phyloP scores from a whole-genome alignment of 1,139 yeast genomes.

The Geotrichum bryndzae region DNA sequence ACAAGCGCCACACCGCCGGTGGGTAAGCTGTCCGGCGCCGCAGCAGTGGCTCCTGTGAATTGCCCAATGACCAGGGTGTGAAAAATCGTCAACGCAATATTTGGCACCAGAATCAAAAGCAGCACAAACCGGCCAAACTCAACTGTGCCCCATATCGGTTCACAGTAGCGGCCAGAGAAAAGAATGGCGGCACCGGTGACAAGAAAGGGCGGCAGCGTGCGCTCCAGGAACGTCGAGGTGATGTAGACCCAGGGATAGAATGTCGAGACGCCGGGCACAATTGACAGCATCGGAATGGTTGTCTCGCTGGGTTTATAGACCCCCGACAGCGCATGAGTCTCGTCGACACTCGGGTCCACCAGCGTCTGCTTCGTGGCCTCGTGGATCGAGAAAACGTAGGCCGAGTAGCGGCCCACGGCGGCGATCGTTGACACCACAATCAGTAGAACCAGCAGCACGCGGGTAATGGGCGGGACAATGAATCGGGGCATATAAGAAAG shows the following conservation, averaged over 20 bases:
- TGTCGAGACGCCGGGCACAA: constrained; percentile 59
- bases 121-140: constrained; percentile 57
- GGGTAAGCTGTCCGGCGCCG: background rate
- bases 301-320: constrained; percentile 32
- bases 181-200: constrained; percentile 47
- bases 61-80: constrained; percentile 25
- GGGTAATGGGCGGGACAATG: constrained; percentile 40
- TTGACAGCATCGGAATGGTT: constrained; percentile 56
- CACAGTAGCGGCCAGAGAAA: constrained; percentile 50
- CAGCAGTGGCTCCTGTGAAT: constrained; percentile 20
- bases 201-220: constrained; percentile 46
- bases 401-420: constrained; percentile 30
- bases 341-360: background rate
- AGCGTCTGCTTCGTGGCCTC: background rate
- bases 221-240: constrained; percentile 68
- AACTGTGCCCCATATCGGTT: constrained; percentile 51
- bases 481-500: constrained; percentile 16
- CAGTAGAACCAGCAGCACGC: constrained; percentile 32
- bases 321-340: background rate
- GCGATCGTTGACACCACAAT: constrained; percentile 33
- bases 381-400: background rate
- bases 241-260: constrained; percentile 70
- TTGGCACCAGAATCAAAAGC: constrained; percentile 56
- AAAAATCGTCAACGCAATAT: constrained; percentile 29
- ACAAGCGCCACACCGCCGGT: constrained; percentile 64